phyloP scores from a whole-genome alignment of 352 stramenopile species.

The Globisporangium iwayamae region DNA sequence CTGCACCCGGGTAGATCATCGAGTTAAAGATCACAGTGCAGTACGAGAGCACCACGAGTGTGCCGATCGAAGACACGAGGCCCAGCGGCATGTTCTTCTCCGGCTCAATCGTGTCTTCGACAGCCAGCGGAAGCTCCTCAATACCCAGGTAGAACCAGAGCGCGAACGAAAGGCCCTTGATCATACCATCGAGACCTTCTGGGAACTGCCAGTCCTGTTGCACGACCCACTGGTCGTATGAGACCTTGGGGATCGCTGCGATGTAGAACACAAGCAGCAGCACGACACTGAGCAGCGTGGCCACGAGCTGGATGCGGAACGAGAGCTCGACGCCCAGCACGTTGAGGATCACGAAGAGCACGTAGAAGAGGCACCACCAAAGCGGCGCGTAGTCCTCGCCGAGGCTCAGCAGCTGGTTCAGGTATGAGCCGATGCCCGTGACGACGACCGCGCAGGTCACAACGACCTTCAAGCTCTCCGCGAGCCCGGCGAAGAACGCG shows the following conservation, averaged over 20 bases:
- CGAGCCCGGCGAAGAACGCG: slow-evolving; percentile 61
- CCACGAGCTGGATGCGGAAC: slow-evolving; percentile 58
- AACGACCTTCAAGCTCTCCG: slow-evolving; percentile 68
- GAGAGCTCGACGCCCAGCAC: slow-evolving; percentile 56
- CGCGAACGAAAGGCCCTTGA: slow-evolving; percentile 59
- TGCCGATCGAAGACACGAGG: slow-evolving; percentile 52
- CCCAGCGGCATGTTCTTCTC: slow-evolving; percentile 56
- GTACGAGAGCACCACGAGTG: slow-evolving; percentile 49
- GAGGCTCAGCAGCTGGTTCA: slow-evolving; percentile 49
- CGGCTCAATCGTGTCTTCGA: slow-evolving; percentile 67
- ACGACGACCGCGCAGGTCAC: slow-evolving; percentile 59
- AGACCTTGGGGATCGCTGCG: slow-evolving; percentile 49
- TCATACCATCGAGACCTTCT: slow-evolving; percentile 37
- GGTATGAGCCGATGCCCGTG: slow-evolving; percentile 63
- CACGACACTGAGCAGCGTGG: slow-evolving; percentile 51
- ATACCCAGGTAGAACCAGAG: slow-evolving; percentile 77
- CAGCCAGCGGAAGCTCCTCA: slow-evolving; percentile 55
- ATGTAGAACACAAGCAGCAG: slow-evolving; percentile 68
- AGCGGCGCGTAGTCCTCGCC: slow-evolving; percentile 36
- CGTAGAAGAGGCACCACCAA: slow-evolving; percentile 63
- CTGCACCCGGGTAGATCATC: slow-evolving; percentile 49
- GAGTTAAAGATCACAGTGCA: slow-evolving; percentile 66
- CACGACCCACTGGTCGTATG: slow-evolving; percentile 51
- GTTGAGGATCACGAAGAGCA: slow-evolving; percentile 61
- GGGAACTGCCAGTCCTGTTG: slow-evolving; percentile 42